A percentile compares a stretch with the other conserved stretches of the same genome.
These are phyloP conservation scores for Noccaea caerulescens DNA, from an alignment of 345 rosid species.

Conservation along the genomic window DNA sequence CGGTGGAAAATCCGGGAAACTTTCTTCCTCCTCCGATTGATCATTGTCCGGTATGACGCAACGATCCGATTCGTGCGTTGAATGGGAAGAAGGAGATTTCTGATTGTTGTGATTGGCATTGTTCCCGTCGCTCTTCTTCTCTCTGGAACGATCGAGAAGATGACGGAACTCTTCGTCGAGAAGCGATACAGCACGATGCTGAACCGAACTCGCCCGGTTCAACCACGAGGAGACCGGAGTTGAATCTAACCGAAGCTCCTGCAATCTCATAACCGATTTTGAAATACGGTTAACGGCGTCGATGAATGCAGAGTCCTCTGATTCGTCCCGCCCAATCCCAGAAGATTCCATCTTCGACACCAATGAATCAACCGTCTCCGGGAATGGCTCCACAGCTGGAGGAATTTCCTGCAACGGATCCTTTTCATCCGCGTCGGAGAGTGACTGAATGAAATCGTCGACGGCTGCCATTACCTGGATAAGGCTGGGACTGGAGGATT, in stretches of 20 bases:
- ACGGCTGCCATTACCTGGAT: constrained; percentile 48
- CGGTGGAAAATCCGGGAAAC: constrained; percentile 49
- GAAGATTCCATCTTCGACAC: constrained; percentile 49
- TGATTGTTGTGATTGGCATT: constrained; percentile 36
- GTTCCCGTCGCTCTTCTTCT: constrained; percentile 22
- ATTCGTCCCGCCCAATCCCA: constrained; percentile 47
- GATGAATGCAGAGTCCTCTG: constrained; percentile 50
- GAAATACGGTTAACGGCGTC: constrained; percentile 51
- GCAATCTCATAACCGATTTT: constrained; percentile 42
- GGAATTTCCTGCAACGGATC: constrained; percentile 46
- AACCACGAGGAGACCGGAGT: constrained; percentile 36
- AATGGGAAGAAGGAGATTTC: constrained; percentile 24
- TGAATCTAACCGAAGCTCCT: constrained; percentile 43
- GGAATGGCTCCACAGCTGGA: constrained; percentile 47
- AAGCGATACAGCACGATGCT: constrained; percentile 61
- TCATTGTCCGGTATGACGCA: constrained; percentile 20
- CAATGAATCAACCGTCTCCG: constrained; percentile 53
- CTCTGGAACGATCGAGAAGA: constrained; percentile 51
- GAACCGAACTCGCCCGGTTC: constrained; percentile 54
- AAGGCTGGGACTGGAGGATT: constrained; percentile 22
- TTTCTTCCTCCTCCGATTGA: constrained; percentile 40
- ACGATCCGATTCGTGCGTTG: constrained; percentile 35
- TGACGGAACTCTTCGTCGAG: constrained; percentile 71
- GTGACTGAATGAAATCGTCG: constrained; percentile 47
- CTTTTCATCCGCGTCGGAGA: constrained; percentile 22